A percentile compares a stretch with the other conserved stretches of the same genome.
Conservation (phyloP, 148 eudicot species). For the Linanthus parryae region DNA sequence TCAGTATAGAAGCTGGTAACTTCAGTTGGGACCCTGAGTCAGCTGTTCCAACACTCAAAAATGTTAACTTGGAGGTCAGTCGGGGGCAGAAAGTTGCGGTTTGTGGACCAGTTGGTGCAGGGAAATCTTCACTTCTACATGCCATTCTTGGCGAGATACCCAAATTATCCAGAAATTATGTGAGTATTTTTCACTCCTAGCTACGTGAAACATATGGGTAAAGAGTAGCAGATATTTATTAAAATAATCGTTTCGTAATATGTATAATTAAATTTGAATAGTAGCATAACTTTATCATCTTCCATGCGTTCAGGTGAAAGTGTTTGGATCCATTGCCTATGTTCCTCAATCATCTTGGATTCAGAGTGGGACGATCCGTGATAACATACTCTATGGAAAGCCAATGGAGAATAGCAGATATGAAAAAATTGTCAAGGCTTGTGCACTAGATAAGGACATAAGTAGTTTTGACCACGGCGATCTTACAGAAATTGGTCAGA, state of each 20-base stretch:
- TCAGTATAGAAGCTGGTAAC: slow-evolving; percentile 23
- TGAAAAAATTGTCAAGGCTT: slow-evolving; percentile 31
- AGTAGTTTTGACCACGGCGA: slow-evolving; percentile 34
- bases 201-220: no score
- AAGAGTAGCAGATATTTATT: no score
- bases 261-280: no score
- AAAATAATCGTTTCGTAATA: no score
- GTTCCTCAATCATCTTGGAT: slow-evolving; percentile 58
- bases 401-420: slow-evolving; percentile 40
- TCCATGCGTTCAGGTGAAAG: slow-evolving; percentile 29
- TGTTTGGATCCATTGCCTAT: slow-evolving; percentile 49
- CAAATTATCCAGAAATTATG: slow-evolving; percentile 36
- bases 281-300: no score
- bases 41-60: slow-evolving; percentile 19
- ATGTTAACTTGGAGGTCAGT: slow-evolving; percentile 29
- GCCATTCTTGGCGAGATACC: slow-evolving; percentile 61
- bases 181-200: no score
- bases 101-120: slow-evolving; percentile 67
- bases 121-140: slow-evolving; percentile 53
- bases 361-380: slow-evolving; percentile 52
- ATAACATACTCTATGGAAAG: slow-evolving; percentile 46
- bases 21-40: slow-evolving; percentile 48
- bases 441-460: slow-evolving; percentile 50
- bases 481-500: slow-evolving; percentile 55
- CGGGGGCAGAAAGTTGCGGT: slow-evolving; percentile 41